Evolutionary conservation across 225 moss, liverwort and hornwort species (phyloP), one percentile per base, ranked within the genome.

Genomic region (Climacium dendroides): DNA sequence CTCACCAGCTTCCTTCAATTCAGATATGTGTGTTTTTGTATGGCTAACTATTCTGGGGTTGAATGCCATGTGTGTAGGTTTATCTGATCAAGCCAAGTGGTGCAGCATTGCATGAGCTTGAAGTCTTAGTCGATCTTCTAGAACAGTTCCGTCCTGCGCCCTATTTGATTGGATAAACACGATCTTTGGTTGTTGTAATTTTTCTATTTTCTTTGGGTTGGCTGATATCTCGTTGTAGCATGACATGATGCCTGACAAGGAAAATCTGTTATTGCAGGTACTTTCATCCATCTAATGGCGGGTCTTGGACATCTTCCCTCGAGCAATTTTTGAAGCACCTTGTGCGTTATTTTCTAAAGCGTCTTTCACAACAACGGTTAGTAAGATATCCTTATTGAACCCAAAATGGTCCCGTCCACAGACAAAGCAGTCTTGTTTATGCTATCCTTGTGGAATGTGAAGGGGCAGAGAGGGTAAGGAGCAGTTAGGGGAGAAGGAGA

Each of bases 241-340:
- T 81, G 80, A 65, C 63, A 55, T 78, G 83, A 72, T 83, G 47
- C 23, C 65, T 92, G 92, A 92, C 87, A 54, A 70, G 72, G 86
- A 86, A 83, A 48, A 43, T 79, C 23, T 91, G 53, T 82, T 75
- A n/a, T 85, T 85, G 67, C 93, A 98, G 97, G 90, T 99, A 99
- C 83, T 99, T 90, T 89, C 99, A 99, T 95, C 99, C 99, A 63
- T 99, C 99, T 25, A 99, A 99, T 87, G 99, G 99, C 87, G 99
- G 99, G 55, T 91, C 96, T 78, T 99, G 99, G 99, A 99, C 99
- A 65, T 92, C 89, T 65, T 94, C 94, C 85, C 95, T 99, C 32
- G 97, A 99, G 91, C 93, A 96, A 89, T 99, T 97, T 91, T 85
- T 99, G 89, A 90, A 93, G 80, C 91, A 96, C 82, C 94, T 99